A percentile compares a stretch with the other conserved stretches of the same genome.
Evolutionary conservation across 1,139 yeast genomes (phyloP).

Genomic region (Zygosaccharomyces sapae): DNA sequence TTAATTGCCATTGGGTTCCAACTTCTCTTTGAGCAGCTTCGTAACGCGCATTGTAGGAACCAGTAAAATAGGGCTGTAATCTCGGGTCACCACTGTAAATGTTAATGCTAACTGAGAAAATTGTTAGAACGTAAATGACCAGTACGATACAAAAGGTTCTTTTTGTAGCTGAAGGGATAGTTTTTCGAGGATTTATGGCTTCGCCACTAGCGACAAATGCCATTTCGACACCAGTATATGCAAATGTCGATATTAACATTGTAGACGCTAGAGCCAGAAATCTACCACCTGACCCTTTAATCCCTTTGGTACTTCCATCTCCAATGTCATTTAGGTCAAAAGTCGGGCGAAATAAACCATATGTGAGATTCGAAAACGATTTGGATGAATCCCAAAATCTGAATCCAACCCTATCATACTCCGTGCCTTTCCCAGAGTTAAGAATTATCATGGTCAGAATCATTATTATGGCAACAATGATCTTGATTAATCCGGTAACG

Average conservation of each 20-base stretch:
- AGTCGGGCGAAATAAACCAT: constrained; percentile 69
- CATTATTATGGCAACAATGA: constrained; percentile 50
- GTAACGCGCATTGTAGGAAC: constrained; percentile 13
- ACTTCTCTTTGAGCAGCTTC: constrained; percentile 15
- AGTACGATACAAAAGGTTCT: constrained; percentile 68
- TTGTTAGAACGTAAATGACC: constrained; percentile 60
- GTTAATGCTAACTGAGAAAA: constrained; percentile 65
- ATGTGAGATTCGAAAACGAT: constrained; percentile 51
- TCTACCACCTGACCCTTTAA: constrained; percentile 59
- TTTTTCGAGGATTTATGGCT: constrained; percentile 71
- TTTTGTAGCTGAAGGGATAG: constrained; percentile 72
- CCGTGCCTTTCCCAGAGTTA: constrained; percentile 44
- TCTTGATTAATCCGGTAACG: constrained; percentile 54
- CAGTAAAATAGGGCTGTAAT: constrained; percentile 37
- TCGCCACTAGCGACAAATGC: constrained; percentile 84
- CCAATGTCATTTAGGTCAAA: constrained; percentile 57
- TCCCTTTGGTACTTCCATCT: constrained; percentile 40
- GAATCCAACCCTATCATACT: constrained; percentile 49
- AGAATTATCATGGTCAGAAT: constrained; percentile 60
- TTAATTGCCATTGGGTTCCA: constrained; percentile 29
- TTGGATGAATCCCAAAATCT: constrained; percentile 58
- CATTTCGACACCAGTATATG: constrained; percentile 76
- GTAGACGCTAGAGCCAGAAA: constrained; percentile 63
- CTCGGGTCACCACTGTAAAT: constrained; percentile 74
- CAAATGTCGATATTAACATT: constrained; percentile 59